Percentiles rank a stretch among this genome's conserved stretches.
Evolutionary conservation across 805 yeast genomes (phyloP).

Genomic region (Cyberlindnera maritima): DNA sequence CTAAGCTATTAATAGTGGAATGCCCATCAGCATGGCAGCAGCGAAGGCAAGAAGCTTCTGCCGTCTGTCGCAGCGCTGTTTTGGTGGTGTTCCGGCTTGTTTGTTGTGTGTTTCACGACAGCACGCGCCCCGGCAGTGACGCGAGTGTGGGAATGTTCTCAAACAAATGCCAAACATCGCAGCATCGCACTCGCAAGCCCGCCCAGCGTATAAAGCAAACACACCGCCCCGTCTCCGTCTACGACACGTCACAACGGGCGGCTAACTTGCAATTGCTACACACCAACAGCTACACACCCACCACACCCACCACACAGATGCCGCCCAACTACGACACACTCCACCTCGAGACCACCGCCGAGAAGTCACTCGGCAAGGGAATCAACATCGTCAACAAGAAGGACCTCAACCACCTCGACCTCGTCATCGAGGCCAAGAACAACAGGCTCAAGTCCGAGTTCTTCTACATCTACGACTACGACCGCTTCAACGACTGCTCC

Average conservation of each 20-base stretch:
- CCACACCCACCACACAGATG: neutral
- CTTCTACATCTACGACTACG: constrained; percentile 34
- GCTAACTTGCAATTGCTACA: neutral
- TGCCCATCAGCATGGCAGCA: neutral
- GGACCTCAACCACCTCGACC: constrained; percentile 28
- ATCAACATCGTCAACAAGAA: constrained; percentile 24
- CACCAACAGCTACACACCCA: neutral
- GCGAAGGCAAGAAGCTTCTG: neutral
- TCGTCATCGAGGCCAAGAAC: constrained; percentile 29
- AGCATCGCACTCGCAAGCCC: no score
- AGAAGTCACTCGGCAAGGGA: constrained; percentile 26
- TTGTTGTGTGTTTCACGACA: constrained; percentile 1
- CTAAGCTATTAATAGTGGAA: neutral
- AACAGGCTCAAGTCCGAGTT: constrained; percentile 29
- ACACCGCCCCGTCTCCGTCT: neutral
- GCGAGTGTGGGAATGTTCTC: neutral
- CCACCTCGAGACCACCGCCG: constrained; percentile 26
- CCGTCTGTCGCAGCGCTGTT: neutral
- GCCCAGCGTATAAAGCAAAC: neutral
- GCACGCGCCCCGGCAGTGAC: constrained; percentile 1
- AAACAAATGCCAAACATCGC: neutral
- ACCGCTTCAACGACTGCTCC: constrained; percentile 29
- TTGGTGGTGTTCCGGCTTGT: neutral
- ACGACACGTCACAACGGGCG: neutral
- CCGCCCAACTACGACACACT: constrained; percentile 6